Base-by-base conservation (phyloP, 2,329 filamentous ascomycete species). In the Boeremia lycopersici region DNA sequence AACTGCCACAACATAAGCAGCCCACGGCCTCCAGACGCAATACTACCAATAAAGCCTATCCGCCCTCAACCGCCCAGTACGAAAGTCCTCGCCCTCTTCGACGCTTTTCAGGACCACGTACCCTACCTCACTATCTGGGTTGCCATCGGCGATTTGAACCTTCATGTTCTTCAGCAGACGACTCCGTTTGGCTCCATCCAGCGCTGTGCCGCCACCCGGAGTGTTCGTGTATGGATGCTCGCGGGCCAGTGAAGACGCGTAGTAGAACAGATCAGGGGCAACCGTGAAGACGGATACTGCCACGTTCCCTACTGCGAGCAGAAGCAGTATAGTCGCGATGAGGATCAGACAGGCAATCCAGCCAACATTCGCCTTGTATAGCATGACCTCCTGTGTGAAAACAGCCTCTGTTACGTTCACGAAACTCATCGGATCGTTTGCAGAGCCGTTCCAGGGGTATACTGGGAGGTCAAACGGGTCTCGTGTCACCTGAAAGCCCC, bases 251-350 rank as follows among this genome's bases (percentile, higher is more conserved):
- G 59, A 56, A 45, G 65, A 44, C 0, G 62, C 62, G 36, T 58
- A 64, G 13, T 63, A 60, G 33, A 70, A 60, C 36, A 70, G 39
- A 33, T 69, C 67, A 5, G 65, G 67, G 1, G 60, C 61, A 2
- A 57, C 29, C 7, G 53, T 60, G 10, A 46, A 44, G 4, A 48
- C 42, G 6, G 57, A 44, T 4, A 53, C 15, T 2, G 44, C 11
- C 0, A 54, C 10, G 19, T 49, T 48, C 1, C 48, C 11, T 1
- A 11, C 12, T 1, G 48, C 34, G 11, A 36, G 43, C 1, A 51
- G 23, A 6, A 53, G 2, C 2, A 53, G 30, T 3, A 26, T 46
- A 56, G 6, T 41, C 30, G 11, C 48, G 5, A 3, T 41, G 3
- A 51, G 15, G 2, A 51, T 2, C 2, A 51, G 25, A 3, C 25